Evolutionary conservation across 257 asterid species (phyloP), one percentile per base, ranked within the genome.

Genomic region (Solanum sparsipilum): DNA sequence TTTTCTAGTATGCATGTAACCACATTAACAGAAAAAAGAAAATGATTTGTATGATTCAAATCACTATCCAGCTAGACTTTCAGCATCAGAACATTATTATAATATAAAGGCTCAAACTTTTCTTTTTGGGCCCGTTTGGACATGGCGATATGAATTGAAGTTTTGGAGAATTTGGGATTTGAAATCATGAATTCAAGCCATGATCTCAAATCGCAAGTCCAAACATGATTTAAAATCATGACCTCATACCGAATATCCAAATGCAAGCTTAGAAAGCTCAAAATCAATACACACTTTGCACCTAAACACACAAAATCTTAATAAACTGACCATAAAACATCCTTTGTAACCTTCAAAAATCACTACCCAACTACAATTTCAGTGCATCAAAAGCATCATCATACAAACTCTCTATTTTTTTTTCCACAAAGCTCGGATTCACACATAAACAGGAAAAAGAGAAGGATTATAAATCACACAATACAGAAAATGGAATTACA

Each of bases 1-100:
- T 73, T 74, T 74, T 5, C 11, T 76, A 84, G 86, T 60, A 83
- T 18, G 48, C 70, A 27, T 76, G 67, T 88, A 46, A 87, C 36
- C 72, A 48, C 27, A 82, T 67, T 41, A 52, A 70, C 90, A 72
- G 10, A 25, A 73, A 86, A 88, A 63, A 87, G 34, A 82, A 88
- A 76, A 88, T 29, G 48, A 15, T 39, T 86, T 83, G 70, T n/a
- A 38, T 72, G 52, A 52, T 8, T 34, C 25, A 75, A 18, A 39
- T 79, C 38, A 60, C 9, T 25, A 70, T 15, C 38, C 52, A 87
- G 52, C 75, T 63, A 70, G 10, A 84, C 29, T 86, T 88, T 85
- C 86, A 86, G 88, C 56, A 68, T 27, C 41, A 46, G 39, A 81
- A 8, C 85, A 81, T 46, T 44, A 81, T 16, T 81, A 46, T 16